A percentile compares a stretch with the other conserved stretches of the same genome.
phyloP scores from a whole-genome alignment of 257 asterid genomes.

The Solanum pinnatisectum region DNA sequence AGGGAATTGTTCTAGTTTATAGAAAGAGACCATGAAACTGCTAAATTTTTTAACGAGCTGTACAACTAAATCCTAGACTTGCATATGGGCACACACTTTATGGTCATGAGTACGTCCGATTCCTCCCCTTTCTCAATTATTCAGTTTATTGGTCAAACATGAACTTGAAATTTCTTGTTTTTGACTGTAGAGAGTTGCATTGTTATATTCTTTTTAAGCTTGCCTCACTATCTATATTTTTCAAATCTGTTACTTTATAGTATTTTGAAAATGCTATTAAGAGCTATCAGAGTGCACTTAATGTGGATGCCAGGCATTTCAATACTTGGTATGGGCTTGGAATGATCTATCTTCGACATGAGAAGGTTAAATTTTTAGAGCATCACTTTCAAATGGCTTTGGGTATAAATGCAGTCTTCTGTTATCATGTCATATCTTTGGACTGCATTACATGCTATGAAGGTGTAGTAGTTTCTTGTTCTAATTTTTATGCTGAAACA shows the following conservation, averaged over 20 bases:
- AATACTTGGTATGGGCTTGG: slow-evolving; percentile 99
- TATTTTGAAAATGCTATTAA: slow-evolving; percentile 84
- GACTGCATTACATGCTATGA: slow-evolving; percentile 68
- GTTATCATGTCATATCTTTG: slow-evolving; percentile 91
- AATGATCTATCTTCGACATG: slow-evolving; percentile 85
- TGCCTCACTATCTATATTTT: slow-evolving; percentile 3
- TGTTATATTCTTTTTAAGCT: background rate
- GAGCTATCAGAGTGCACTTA: slow-evolving; percentile 78
- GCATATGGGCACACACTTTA: slow-evolving; percentile 85
- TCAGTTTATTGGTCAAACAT: background rate
- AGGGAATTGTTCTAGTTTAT: slow-evolving; percentile 91
- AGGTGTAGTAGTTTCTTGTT: slow-evolving; percentile 33
- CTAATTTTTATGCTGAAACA: background rate
- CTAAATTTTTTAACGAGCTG: slow-evolving; percentile 85
- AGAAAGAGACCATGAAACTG: slow-evolving; percentile 85
- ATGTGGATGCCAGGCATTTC: slow-evolving; percentile 75
- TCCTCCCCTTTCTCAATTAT: background rate
- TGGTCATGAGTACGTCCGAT: slow-evolving; percentile 77
- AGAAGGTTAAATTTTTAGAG: slow-evolving; percentile 85
- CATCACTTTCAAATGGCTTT: slow-evolving; percentile 86
- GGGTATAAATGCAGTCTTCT: slow-evolving; percentile 76
- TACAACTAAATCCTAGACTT: slow-evolving; percentile 77
- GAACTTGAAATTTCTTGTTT: background rate
- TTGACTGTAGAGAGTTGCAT: background rate
- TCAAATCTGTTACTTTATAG: slow-evolving; percentile 76